These are phyloP conservation scores for Uncinocarpus reesii DNA, from an alignment of 2,329 filamentous ascomycete species.

Conservation along the genomic window DNA sequence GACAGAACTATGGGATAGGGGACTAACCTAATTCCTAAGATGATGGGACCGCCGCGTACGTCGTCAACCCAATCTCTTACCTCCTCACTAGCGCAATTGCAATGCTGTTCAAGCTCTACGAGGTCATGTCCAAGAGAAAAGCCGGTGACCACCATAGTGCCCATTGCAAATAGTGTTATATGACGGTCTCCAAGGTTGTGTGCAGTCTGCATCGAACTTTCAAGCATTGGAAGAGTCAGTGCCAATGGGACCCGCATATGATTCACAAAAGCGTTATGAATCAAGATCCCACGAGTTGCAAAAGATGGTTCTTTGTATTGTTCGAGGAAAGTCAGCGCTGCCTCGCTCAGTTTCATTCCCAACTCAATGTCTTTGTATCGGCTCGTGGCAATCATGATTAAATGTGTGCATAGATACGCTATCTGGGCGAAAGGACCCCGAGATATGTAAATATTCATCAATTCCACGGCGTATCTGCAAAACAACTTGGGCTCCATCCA, in stretches of 20 bases:
- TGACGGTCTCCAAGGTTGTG: constrained; percentile 50
- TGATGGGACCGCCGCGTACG: constrained; percentile 48
- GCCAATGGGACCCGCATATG: constrained; percentile 46
- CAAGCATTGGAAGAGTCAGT: constrained; percentile 44
- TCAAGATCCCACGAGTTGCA: constrained; percentile 45
- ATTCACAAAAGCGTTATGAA: constrained; percentile 52
- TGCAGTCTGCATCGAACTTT: constrained; percentile 46
- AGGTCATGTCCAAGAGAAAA: constrained; percentile 50
- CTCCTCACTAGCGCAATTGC: constrained; percentile 47
- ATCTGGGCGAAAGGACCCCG: constrained; percentile 48
- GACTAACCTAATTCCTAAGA: constrained; percentile 41
- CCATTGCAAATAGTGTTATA: constrained; percentile 48
- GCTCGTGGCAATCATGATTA: constrained; percentile 47
- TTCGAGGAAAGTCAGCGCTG: constrained; percentile 44
- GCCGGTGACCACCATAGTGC: constrained; percentile 47
- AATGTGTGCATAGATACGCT: constrained; percentile 48
- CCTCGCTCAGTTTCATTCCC: constrained; percentile 44
- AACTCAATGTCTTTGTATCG: constrained; percentile 49
- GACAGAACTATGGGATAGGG: neutral
- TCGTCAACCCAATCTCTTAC: constrained; percentile 48
- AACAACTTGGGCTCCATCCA: constrained; percentile 52
- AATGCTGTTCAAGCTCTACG: constrained; percentile 48
- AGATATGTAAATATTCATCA: constrained; percentile 47
- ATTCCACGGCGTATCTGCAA: constrained; percentile 49
- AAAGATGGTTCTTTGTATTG: constrained; percentile 46